These are phyloP conservation scores for Chaetomium sp. DNA, from an alignment of 2,329 filamentous ascomycete species.

Conservation along the genomic window DNA sequence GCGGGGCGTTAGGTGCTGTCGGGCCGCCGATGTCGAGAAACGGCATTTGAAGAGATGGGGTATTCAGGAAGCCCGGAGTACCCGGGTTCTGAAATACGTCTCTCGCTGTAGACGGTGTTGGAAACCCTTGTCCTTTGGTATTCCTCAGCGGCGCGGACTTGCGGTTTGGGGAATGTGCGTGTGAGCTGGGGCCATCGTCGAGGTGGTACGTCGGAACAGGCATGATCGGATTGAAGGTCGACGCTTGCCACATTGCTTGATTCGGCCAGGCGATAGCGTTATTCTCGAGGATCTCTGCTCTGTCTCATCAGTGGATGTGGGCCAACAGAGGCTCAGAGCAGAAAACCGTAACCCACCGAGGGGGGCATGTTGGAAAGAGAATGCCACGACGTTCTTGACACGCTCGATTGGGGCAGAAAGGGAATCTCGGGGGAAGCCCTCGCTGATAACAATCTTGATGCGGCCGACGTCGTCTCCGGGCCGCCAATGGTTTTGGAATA, in stretches of 20 bases:
- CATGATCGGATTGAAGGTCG: slow-evolving; percentile 36
- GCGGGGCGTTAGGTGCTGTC: slow-evolving; percentile 14
- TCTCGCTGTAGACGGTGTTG: neutral
- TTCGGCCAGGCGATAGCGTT: slow-evolving; percentile 78
- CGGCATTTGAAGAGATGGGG: slow-evolving; percentile 16
- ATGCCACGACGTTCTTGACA: slow-evolving; percentile 65
- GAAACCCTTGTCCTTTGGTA: slow-evolving; percentile 14
- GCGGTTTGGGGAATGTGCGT: slow-evolving; percentile 55
- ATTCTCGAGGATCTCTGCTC: slow-evolving; percentile 62
- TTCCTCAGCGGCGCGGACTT: slow-evolving; percentile 22
- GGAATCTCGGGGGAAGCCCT: slow-evolving; percentile 57
- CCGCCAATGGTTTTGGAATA: slow-evolving; percentile 66
- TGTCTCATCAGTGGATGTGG: slow-evolving; percentile 13
- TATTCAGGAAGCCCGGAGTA: slow-evolving; percentile 2
- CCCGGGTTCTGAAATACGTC: slow-evolving; percentile 5
- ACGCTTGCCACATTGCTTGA: slow-evolving; percentile 57
- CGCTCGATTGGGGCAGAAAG: slow-evolving; percentile 52
- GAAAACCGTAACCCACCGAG: slow-evolving; percentile 45
- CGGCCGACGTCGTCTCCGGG: slow-evolving; percentile 64
- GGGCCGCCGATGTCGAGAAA: slow-evolving; percentile 12
- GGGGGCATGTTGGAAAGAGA: slow-evolving; percentile 82
- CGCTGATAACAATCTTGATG: slow-evolving; percentile 69
- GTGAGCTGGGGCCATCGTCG: slow-evolving; percentile 46
- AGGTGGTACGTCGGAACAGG: slow-evolving; percentile 35
- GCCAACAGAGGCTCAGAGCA: neutral